A percentile compares a stretch with the other conserved stretches of the same genome.
Conservation (phyloP, 441 rosid species). For the Isatis lusitanica region DNA sequence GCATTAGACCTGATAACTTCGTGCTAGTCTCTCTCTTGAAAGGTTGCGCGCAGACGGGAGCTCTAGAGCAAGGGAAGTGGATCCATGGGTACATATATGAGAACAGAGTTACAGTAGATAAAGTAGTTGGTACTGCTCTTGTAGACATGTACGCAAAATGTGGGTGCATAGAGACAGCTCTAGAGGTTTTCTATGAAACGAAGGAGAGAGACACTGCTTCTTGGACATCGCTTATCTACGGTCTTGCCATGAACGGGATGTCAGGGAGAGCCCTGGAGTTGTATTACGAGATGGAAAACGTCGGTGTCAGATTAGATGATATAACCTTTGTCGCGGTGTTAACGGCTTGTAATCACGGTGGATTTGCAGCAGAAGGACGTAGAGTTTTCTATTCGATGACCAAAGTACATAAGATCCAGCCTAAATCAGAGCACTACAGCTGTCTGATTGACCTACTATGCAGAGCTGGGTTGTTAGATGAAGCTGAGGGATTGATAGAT, state of each 20-base stretch:
- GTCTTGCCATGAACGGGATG: slow-evolving; percentile 67
- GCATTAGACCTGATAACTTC: slow-evolving; percentile 38
- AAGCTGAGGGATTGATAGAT: slow-evolving; percentile 50
- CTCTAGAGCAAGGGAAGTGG: slow-evolving; percentile 46
- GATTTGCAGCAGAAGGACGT: slow-evolving; percentile 58
- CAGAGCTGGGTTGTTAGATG: slow-evolving; percentile 60
- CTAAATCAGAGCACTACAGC: slow-evolving; percentile 58
- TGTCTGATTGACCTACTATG: slow-evolving; percentile 57
- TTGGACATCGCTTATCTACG: slow-evolving; percentile 68
- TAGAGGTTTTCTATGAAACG: slow-evolving; percentile 48
- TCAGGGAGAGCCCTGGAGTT: slow-evolving; percentile 46
- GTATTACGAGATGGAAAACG: slow-evolving; percentile 52
- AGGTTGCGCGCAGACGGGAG: slow-evolving; percentile 44
- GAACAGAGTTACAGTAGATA: slow-evolving; percentile 35
- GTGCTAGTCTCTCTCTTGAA: slow-evolving; percentile 38
- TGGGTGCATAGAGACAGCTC: slow-evolving; percentile 56
- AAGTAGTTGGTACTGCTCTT: slow-evolving; percentile 55
- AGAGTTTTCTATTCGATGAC: slow-evolving; percentile 46
- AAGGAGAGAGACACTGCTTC: slow-evolving; percentile 51
- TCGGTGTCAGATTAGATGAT: slow-evolving; percentile 49
- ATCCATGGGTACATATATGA: slow-evolving; percentile 47
- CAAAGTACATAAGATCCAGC: slow-evolving; percentile 43
- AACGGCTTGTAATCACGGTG: slow-evolving; percentile 66
- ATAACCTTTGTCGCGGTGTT: slow-evolving; percentile 56
- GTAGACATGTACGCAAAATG: slow-evolving; percentile 74